Conservation (phyloP, 73 alveolate species). For the Durusdinium trenchii region DNA sequence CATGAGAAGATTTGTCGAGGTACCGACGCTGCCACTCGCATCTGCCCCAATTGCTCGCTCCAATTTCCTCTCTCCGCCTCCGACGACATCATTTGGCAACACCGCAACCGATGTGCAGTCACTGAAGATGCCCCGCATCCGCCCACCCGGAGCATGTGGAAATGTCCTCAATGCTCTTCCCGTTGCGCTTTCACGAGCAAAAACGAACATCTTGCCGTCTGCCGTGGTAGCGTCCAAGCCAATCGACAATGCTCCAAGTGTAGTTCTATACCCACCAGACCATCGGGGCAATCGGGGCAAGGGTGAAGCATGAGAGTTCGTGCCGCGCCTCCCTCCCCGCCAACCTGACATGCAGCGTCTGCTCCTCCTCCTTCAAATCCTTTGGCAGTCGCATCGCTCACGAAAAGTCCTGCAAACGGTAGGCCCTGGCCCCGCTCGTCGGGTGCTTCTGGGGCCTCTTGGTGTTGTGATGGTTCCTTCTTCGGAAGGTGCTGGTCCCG, state of each 20-base stretch:
- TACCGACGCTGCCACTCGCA: background rate
- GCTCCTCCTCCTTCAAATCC: background rate
- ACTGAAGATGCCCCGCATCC: background rate
- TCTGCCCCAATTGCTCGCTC: background rate
- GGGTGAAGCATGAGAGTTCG: background rate
- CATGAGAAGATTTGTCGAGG: conserved; percentile 27
- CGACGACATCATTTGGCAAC: background rate
- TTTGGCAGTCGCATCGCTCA: background rate
- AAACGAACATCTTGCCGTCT: background rate
- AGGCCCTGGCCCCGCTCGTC: no score
- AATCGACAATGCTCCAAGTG: background rate
- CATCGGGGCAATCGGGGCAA: background rate
- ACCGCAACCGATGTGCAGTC: background rate
- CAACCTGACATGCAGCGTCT: background rate
- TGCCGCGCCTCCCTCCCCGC: background rate
- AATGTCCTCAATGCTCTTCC: background rate
- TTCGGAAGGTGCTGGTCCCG: no score
- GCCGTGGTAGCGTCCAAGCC: background rate
- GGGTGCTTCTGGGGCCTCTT: no score
- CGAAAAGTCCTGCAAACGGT: background rate
- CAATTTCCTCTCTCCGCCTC: background rate
- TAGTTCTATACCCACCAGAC: background rate
- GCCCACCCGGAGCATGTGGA: background rate
- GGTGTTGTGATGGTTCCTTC: no score
- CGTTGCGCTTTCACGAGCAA: background rate